These are phyloP conservation scores for Globisporangium cylindrosporum DNA, from an alignment of 352 stramenopile genomes.

Conservation along the genomic window DNA sequence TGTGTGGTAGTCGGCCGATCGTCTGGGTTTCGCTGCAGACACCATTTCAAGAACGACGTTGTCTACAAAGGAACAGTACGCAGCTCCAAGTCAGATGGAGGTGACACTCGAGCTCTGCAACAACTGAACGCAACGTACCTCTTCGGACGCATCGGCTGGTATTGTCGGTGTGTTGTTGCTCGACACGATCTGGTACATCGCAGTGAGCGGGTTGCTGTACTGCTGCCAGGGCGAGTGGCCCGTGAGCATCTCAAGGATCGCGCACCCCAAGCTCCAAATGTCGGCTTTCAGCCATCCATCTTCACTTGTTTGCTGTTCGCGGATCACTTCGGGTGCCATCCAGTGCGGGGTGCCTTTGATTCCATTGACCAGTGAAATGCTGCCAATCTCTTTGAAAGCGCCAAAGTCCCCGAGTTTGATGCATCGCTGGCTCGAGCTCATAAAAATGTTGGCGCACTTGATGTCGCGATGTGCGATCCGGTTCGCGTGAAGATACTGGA, in stretches of 20 bases:
- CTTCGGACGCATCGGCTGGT: slow-evolving; percentile 44
- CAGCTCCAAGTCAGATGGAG: neutral
- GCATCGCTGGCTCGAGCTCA: slow-evolving; percentile 28
- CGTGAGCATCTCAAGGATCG: slow-evolving; percentile 92
- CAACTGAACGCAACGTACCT: slow-evolving; percentile 27
- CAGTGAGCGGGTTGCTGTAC: slow-evolving; percentile 86
- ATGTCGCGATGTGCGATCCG: slow-evolving; percentile 88
- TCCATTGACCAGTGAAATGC: slow-evolving; percentile 61
- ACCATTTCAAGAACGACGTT: slow-evolving; percentile 51
- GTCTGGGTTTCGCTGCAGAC: slow-evolving; percentile 60
- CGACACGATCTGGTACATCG: slow-evolving; percentile 89
- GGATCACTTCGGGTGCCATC: slow-evolving; percentile 92
- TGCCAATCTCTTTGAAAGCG: slow-evolving; percentile 70
- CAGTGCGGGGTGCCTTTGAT: slow-evolving; percentile 90
- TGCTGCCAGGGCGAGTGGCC: slow-evolving; percentile 86
- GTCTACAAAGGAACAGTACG: slow-evolving; percentile 27
- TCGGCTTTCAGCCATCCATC: slow-evolving; percentile 88
- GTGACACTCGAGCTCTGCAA: neutral
- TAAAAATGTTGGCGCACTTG: slow-evolving; percentile 85
- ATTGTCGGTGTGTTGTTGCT: slow-evolving; percentile 67
- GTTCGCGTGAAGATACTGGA: slow-evolving; percentile 86
- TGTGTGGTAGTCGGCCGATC: slow-evolving; percentile 83
- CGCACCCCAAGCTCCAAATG: slow-evolving; percentile 92
- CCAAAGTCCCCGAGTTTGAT: slow-evolving; percentile 84
- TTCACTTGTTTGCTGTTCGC: slow-evolving; percentile 43